Evolutionary conservation across 305 asterid species (phyloP).

Genomic region (Lippia alba): DNA sequence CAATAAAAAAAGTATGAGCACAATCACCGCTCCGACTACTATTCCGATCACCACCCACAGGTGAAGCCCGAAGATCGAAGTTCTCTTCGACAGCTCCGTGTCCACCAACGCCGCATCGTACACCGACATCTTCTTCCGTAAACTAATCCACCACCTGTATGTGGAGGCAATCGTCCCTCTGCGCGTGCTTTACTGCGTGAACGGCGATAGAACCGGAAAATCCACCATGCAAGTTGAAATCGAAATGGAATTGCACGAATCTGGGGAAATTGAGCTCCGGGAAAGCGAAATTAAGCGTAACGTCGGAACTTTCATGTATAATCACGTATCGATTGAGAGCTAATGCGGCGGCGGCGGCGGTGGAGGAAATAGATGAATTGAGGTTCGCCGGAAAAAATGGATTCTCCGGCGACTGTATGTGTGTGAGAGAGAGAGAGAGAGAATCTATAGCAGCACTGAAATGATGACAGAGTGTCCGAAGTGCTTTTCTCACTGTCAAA

Average conservation of each 20-base stretch:
- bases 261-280: constrained; percentile 7
- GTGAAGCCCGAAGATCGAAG: constrained; percentile 73
- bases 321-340: constrained; percentile 1
- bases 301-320: constrained; percentile 12
- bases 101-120: constrained; percentile 51
- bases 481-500: constrained; percentile 33
- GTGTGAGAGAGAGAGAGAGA: constrained; percentile 28
- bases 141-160: constrained; percentile 4
- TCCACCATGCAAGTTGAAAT: constrained; percentile 39
- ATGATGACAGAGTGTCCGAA: constrained; percentile 22
- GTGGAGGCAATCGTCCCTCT: not conserved
- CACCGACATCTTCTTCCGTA: constrained; percentile 42
- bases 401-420: constrained; percentile 40
- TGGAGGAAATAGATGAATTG: constrained; percentile 16
- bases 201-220: constrained; percentile 23
- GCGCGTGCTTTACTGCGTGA: constrained; percentile 30
- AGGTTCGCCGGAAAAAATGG: constrained; percentile 28
- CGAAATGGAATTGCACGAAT: constrained; percentile 31
- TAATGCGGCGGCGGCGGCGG: constrained; percentile 26
- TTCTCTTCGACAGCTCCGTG: constrained; percentile 62
- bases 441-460: constrained; percentile 27
- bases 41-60: constrained; percentile 75
- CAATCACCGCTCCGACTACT: constrained; percentile 64
- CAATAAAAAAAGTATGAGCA: constrained; percentile 55
- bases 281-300: constrained; percentile 24